A percentile compares a stretch with the other conserved stretches of the same genome.
Evolutionary conservation across 179 eudicot species (phyloP).

Genomic region (Drosera spatulata): DNA sequence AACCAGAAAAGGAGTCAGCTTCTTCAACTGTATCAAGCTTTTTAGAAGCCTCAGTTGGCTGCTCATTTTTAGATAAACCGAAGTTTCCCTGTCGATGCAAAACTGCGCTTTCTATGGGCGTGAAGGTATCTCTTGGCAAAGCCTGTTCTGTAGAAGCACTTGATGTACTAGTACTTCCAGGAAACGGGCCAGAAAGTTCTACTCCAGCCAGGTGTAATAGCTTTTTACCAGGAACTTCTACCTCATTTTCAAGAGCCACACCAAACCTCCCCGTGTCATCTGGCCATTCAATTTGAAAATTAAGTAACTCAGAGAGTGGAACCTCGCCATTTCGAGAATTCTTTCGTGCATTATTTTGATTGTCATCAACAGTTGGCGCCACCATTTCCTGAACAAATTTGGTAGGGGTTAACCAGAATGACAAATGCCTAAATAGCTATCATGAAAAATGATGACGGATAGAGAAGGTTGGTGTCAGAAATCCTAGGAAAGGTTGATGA

Average conservation of each 20-base stretch:
- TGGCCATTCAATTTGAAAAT: conserved; percentile 58
- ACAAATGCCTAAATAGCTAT: too few relatives aligned
- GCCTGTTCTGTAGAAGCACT: conserved; percentile 18
- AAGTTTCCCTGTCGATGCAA: conserved; percentile 26
- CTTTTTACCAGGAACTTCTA: conserved; percentile 18
- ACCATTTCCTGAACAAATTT: conserved; percentile 42
- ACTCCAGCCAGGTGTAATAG: conserved; percentile 34
- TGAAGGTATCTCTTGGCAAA: conserved; percentile 7
- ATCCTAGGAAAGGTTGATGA: too few relatives aligned
- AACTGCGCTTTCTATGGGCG: conserved; percentile 13
- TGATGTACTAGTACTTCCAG: conserved; percentile 14
- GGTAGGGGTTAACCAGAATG: too few relatives aligned
- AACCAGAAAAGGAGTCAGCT: conserved; percentile 36
- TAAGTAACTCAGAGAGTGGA: conserved; percentile 47
- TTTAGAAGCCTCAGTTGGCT: conserved; percentile 16
- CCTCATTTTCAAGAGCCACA: conserved; percentile 14
- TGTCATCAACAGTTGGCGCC: conserved; percentile 25
- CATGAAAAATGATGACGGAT: too few relatives aligned
- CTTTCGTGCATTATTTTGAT: conserved; percentile 29
- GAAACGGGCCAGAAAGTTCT: conserved; percentile 35
- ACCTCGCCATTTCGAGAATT: conserved; percentile 29
- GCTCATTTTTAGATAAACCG: conserved; percentile 25
- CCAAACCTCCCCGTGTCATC: conserved; percentile 37
- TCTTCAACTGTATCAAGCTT: conserved; percentile 18
- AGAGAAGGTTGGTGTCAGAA: too few relatives aligned